Evolutionary conservation across 495 filamentous ascomycete species (phyloP), one percentile per base, ranked within the genome.

Genomic region (Evernia prunastri): DNA sequence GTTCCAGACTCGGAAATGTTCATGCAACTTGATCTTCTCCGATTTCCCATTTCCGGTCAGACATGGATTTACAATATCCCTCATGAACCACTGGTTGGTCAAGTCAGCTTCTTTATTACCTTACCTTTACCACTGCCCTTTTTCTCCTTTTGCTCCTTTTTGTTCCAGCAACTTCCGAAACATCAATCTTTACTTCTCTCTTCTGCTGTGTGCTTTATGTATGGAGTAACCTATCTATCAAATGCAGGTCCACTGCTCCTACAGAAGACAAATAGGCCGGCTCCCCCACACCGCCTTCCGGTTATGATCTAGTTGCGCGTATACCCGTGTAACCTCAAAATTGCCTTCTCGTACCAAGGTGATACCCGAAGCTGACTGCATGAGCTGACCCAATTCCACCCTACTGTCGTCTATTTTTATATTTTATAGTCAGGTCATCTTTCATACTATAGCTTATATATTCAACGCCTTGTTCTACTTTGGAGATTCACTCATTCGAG

Each of bases 301-400:
- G 0, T 9, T 54, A 8, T 6, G 7, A 29, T 0, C 17, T 54
- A 13, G 51, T 4, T 33, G 13, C 51, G 51, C 51, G 6, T 54
- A 54, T 7, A 54, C 29, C 27, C 51, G 27, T 8, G 17, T 23
- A 29, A 33, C 51, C 29, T 54, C 51, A 9, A 31, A n/a, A n/a
- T n/a, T n/a, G n/a, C 1, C 25, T 9, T 1, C 29, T 20, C n/a
- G n/a, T n/a, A n/a, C n/a, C n/a, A n/a, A n/a, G n/a, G 17, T 20
- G 5, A 33, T 54, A 54, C 15, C 7, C 51, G 51, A 54, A 54
- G 51, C 51, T 54, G 51, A 54, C 51, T 54, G 51, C 51, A 54
- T 54, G 3, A 33, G 51, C 51, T 54, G 51, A 54, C 7, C 6
- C 0, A 6, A 33, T 33, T 3, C 17, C 8, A 25, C 15, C 27